phyloP scores from a whole-genome alignment of 805 yeast species.

The fission yeast (Schizosaccharomyces pombe) region DNA sequence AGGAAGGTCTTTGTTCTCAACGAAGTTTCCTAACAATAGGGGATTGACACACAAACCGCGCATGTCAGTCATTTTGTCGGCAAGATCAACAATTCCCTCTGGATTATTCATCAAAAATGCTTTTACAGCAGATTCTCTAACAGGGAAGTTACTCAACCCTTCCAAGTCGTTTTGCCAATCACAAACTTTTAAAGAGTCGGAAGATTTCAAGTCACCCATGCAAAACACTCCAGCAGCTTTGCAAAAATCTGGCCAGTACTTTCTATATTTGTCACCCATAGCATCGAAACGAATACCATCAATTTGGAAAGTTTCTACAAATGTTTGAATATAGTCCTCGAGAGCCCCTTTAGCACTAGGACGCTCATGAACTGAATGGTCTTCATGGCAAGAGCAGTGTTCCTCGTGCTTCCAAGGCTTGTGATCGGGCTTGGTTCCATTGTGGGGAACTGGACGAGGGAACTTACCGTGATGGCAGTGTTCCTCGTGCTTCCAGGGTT shows the following conservation, averaged over 20 bases:
- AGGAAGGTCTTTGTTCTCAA: constrained; percentile 6
- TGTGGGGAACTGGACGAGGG: too few relatives aligned
- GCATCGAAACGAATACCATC: constrained; percentile 7
- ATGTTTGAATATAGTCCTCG: not conserved
- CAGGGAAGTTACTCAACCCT: constrained; percentile 5
- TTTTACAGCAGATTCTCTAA: not conserved
- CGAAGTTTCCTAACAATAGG: constrained; percentile 1
- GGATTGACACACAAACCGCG: constrained; percentile 1
- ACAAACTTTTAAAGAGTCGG: not conserved
- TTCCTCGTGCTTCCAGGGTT: constrained; percentile 2
- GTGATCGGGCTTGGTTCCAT: too few relatives aligned
- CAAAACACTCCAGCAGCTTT: constrained; percentile 3
- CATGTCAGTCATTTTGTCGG: not conserved
- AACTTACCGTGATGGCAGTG: constrained; percentile 4
- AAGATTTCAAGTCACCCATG: constrained; percentile 3
- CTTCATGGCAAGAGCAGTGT: constrained; percentile 2
- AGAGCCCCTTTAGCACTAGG: not conserved
- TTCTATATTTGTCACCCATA: not conserved
- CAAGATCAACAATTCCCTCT: not conserved
- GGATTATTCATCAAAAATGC: not conserved
- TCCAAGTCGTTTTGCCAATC: constrained; percentile 4
- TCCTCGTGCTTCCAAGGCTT: too few relatives aligned
- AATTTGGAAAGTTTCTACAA: not conserved
- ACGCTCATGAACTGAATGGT: too few relatives aligned
- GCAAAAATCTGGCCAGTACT: not conserved